A percentile compares a stretch with the other conserved stretches of the same genome.
Conservation (phyloP, 176 grass and related monocot genomes). For the Guadua angustifolia region DNA sequence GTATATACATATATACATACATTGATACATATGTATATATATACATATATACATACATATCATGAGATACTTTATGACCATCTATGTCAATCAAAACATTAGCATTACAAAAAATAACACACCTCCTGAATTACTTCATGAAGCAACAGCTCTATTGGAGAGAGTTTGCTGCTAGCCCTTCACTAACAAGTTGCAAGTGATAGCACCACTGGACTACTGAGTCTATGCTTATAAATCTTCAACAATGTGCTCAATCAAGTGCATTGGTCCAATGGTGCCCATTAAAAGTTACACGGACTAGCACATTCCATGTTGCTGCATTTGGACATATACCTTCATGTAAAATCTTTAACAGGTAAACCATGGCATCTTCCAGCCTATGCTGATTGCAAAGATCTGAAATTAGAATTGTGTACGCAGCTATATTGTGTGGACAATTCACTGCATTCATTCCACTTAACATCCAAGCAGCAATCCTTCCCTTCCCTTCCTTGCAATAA, state of each 20-base stretch:
- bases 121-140: slow-evolving; percentile 10
- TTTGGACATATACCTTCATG: slow-evolving; percentile 80
- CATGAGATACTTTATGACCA: neutral
- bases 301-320: slow-evolving; percentile 75
- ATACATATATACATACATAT: neutral
- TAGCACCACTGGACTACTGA: neutral
- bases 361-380: slow-evolving; percentile 68
- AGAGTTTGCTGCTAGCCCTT: slow-evolving; percentile 24
- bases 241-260: slow-evolving; percentile 56
- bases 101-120: slow-evolving; percentile 32
- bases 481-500: slow-evolving; percentile 72
- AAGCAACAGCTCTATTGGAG: neutral
- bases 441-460: slow-evolving; percentile 55
- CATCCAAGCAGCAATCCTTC: slow-evolving; percentile 60
- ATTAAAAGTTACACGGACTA: slow-evolving; percentile 60
- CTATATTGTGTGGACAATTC: slow-evolving; percentile 56
- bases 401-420: slow-evolving; percentile 74
- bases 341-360: slow-evolving; percentile 82
- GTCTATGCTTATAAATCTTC: slow-evolving; percentile 28
- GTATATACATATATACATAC: no score
- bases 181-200: slow-evolving; percentile 21
- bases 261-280: slow-evolving; percentile 30
- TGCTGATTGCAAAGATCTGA: slow-evolving; percentile 70
- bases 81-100: neutral
- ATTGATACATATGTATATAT: no score